Base-by-base conservation (phyloP, 2,329 filamentous ascomycete species). In the Cercospora brassicicola region DNA sequence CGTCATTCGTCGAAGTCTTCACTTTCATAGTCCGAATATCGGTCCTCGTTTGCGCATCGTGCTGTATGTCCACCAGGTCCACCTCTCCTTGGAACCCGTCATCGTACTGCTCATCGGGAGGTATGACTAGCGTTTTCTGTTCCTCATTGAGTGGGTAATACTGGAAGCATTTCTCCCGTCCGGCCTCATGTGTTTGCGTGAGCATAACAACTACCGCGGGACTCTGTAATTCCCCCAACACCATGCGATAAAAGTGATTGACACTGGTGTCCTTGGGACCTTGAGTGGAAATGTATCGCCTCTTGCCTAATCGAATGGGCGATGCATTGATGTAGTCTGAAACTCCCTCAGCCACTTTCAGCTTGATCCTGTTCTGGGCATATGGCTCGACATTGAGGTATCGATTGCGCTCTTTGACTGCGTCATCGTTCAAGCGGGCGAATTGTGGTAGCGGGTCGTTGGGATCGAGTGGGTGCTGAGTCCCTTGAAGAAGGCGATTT, bases 191-290 rank as follows among this genome's bases (percentile, higher is more conserved):
- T 28, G 93, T 94, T 77, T 93, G 92, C 2, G 94, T 99, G 70
- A 99, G 87, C 92, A 98, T 97, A 66, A 98, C 90, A 63, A 98
- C 90, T 66, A 98, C 92, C 1, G 89, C 93, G 0, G 81, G 79
- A 30, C 76, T 77, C 51, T 70, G 66, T 2, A 90, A 88, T 56
- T 89, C 88, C 28, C 81, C 80, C n/a, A 84, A 88, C 39, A 97
- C 84, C 95, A 99, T 99, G 76, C 95, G 92, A 92, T 94, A 99
- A 72, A 96, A 91, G 76, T 96, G 93, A 72, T 89, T 88, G 65
- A 90, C 85, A 15, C 91, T 92, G 28, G 88, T 87, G 68, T 85
- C 80, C 76, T 94, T 97, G 5, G 95, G 95, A 0, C 95, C 95
- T 82, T 89, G 77, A 79, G 96, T 97, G 62, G 94, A 95, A 73